Base-by-base conservation (phyloP, 1,284 basidiomycete genomes). In the Microbotryomycetes sp. region DNA sequence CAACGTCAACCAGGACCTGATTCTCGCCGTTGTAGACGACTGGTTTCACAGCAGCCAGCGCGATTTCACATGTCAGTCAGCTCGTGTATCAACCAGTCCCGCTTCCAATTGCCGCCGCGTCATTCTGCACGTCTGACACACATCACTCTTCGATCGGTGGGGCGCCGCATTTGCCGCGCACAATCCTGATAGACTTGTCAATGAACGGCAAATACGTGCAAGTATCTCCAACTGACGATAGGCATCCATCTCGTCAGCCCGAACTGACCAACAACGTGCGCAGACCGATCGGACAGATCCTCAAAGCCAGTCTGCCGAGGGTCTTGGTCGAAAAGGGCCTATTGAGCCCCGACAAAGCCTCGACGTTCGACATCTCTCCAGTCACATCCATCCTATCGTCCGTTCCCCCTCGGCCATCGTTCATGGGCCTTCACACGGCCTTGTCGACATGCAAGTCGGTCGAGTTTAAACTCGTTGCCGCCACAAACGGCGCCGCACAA, bases 1-100 rank as follows among this genome's bases (percentile, higher is more conserved):
- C 9, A 41, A 9, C 35, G 11, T 41, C 11, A 11, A 9, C 11
- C 11, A 41, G 9, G 11, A 41, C 35, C 18, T 41, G 35, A 18
- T 18, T 41, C 35, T 11, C 18, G 35, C 49, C 13, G 26, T 67
- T 24, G 28, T 62, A 4, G 54, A 65, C 4, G 65, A 67, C 31
- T 67, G 62, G 62, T 67, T 67, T 27, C 65, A 67, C 23, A 21
- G 45, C 2, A 49, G 45, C 3, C 65, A 67, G 54, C 13, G 65
- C 7, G 65, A 67, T 45, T 67, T 67, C 13, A 64, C 61, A 4
- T 67, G 62, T 61, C 18, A 50, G 56, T 54, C 5, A n/a, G n/a
- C 18, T 0, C 9, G 5, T 11, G 4, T 13, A 21, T 30, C 4
- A 13, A 24, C 27, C 13, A 6, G 2, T 13, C 13, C 3, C 11